These are phyloP conservation scores for Dothideomycetidae sp. DNA, from an alignment of 2,329 filamentous ascomycete genomes.

Conservation along the genomic window DNA sequence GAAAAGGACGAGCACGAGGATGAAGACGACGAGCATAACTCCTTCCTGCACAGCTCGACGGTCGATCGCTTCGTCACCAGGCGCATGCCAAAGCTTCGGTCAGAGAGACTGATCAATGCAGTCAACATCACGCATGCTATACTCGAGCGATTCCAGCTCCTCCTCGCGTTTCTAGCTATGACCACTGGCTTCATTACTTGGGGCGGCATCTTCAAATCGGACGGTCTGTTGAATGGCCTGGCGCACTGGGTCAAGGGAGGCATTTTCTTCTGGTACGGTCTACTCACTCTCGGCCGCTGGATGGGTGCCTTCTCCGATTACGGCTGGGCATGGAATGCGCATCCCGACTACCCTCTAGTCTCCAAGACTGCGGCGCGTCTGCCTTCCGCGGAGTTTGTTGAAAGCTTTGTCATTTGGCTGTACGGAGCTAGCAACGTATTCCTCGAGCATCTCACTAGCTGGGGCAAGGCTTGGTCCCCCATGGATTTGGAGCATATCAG, in stretches of 20 bases:
- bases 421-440: constrained; percentile 88
- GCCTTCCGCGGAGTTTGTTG: constrained; percentile 74
- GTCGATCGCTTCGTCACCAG: constrained; percentile 17
- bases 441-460: constrained; percentile 68
- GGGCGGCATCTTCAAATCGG: constrained; percentile 55
- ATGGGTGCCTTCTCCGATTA: constrained; percentile 78
- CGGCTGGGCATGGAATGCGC: constrained; percentile 91
- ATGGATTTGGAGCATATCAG: constrained; percentile 83
- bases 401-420: constrained; percentile 78
- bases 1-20: constrained; percentile 29
- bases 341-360: constrained; percentile 44
- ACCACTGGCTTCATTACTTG: constrained; percentile 61
- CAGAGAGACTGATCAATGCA: constrained; percentile 40
- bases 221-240: constrained; percentile 61
- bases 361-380: constrained; percentile 46
- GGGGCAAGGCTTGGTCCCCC: constrained; percentile 56
- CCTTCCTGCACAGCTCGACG: constrained; percentile 29
- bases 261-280: constrained; percentile 86
- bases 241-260: constrained; percentile 92
- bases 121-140: constrained; percentile 49
- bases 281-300: constrained; percentile 79
- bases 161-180: constrained; percentile 62
- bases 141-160: constrained; percentile 62
- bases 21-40: constrained; percentile 13
- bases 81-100: constrained; percentile 20